Conservation (phyloP, 805 yeast genomes). For the Candida methanosorbosa region DNA sequence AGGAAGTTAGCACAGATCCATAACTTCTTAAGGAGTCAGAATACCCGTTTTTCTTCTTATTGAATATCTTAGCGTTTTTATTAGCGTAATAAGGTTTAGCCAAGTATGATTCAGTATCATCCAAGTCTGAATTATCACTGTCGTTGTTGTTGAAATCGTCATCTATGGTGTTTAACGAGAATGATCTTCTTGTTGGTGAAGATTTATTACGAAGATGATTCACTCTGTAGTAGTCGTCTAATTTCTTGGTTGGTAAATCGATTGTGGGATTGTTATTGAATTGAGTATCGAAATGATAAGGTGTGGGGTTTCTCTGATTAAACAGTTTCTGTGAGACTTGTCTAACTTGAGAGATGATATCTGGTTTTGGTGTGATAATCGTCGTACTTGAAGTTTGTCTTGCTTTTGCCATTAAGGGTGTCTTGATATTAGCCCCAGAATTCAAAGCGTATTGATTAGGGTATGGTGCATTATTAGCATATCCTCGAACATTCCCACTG, state of each 20-base stretch:
- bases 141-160: constrained; percentile 3
- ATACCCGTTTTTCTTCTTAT: neutral
- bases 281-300: too few relatives aligned
- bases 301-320: constrained; percentile 7
- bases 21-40: constrained; percentile 1
- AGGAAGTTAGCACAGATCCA: constrained; percentile 1
- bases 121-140: constrained; percentile 6
- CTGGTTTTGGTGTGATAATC: constrained; percentile 3
- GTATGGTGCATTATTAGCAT: too few relatives aligned
- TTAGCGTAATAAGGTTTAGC: constrained; percentile 9
- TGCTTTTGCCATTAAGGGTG: neutral
- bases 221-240: constrained; percentile 1
- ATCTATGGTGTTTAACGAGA: too few relatives aligned
- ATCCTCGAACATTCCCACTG: too few relatives aligned
- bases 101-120: constrained; percentile 15
- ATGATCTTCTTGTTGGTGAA: neutral
- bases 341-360: constrained; percentile 19
- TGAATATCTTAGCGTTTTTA: too few relatives aligned
- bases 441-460: constrained; percentile 1
- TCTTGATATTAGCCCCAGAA: neutral
- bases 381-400: neutral
- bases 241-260: too few relatives aligned
- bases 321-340: constrained; percentile 20
- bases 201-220: too few relatives aligned
- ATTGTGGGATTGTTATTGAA: too few relatives aligned